Evolutionary conservation across 306 rosid genomes (phyloP), one percentile per base, ranked within the genome.

Genomic region (Vigna trinervia): DNA sequence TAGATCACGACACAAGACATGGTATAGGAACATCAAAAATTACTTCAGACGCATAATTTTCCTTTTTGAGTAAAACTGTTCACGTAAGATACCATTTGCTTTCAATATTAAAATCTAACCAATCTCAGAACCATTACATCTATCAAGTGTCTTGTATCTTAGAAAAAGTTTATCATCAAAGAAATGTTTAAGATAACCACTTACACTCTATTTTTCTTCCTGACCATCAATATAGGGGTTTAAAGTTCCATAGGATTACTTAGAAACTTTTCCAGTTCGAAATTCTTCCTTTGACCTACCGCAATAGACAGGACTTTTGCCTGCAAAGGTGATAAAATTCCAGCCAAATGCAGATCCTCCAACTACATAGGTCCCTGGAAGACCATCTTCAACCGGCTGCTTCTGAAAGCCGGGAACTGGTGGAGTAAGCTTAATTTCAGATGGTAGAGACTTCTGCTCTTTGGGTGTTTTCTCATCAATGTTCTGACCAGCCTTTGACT

Each of bases 321-420:
- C 83, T n/a, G 82, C 19, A 78, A 67, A 87, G 65, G 92, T 87
- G 68, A 94, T 82, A 69, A 94, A 94, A 53, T 94, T 94, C 97
- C 97, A 94, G 41, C 97, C 98, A 19, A 92, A 89, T 52, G 94
- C 98, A 12, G 98, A 94, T 68, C 98, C 98, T 32, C 98, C 98
- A 71, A 94, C 91, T 47, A 90, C 66, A 64, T 87, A 89, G 51
- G 90, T 67, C 61, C 90, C 94, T 1, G 45, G 63, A 28, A 62
- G 89, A 59, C 86, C 77, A 59, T 84, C 90, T 73, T 87, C 90
- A 12, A 47, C 75, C 23, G 2, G 79, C 85, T 78, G 79, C 83
- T 86, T 87, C 79, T 87, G 87, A 12, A 60, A 30, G n/a, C 60
- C 78, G 12, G 63, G 5, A 64, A 76, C 75, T 17, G 65, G 69